Conservation (phyloP, 768 basidiomycete species). For the Antrodiella citrinella region DNA sequence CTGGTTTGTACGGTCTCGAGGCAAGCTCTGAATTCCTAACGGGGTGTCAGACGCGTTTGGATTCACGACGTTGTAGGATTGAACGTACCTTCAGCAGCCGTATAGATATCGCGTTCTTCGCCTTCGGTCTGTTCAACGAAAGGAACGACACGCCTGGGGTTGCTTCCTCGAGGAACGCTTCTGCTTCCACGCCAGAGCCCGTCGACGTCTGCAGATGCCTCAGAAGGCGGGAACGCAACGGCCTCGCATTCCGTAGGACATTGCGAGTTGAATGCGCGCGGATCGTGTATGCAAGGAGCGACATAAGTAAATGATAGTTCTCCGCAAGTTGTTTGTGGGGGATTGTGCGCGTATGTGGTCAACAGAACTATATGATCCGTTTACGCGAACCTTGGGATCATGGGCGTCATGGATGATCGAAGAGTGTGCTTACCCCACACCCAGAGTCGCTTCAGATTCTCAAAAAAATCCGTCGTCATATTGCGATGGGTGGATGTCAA, state of each 20-base stretch:
- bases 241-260: neutral
- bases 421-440: no score
- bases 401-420: no score
- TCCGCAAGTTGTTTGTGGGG: no score
- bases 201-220: slow-evolving; percentile 9
- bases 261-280: neutral
- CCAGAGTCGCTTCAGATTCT: no score
- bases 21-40: slow-evolving; percentile 64
- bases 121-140: slow-evolving; percentile 73
- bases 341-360: no score
- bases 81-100: slow-evolving; percentile 52
- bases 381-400: no score
- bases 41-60: slow-evolving; percentile 3
- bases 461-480: no score
- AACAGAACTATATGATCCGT: no score
- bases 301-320: no score
- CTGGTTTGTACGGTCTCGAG: slow-evolving; percentile 66
- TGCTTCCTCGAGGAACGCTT: slow-evolving; percentile 43
- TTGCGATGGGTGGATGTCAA: neutral
- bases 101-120: slow-evolving; percentile 83
- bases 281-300: neutral
- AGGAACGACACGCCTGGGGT: slow-evolving; percentile 58
- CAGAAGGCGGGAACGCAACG: neutral
- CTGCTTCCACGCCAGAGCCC: slow-evolving; percentile 8
- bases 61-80: slow-evolving; percentile 4